Percentiles rank a stretch among this genome's conserved stretches.
These are phyloP conservation scores for Puccinellia tenuiflora DNA, from an alignment of 176 grass and related monocot genomes.

Conservation along the genomic window DNA sequence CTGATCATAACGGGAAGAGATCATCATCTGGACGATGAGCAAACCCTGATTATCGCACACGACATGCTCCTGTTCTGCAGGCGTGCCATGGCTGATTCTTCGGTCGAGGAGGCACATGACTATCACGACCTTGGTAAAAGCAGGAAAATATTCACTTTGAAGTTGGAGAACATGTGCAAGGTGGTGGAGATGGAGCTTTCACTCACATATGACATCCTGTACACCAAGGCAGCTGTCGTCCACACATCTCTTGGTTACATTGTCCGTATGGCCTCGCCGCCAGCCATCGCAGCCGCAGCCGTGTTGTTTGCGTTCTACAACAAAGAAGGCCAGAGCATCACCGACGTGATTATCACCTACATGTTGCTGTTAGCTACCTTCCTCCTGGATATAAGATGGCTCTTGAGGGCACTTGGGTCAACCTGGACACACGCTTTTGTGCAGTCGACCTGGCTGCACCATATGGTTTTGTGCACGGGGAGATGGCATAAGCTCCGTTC, in stretches of 20 bases:
- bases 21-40: too few species aligned
- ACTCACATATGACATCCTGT: too few species aligned
- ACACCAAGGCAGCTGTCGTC: too few species aligned
- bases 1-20: too few species aligned
- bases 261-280: background rate
- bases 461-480: background rate
- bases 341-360: slow-evolving; percentile 45
- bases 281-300: background rate
- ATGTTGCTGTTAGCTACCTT: slow-evolving; percentile 39
- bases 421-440: slow-evolving; percentile 7
- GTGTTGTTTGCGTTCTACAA: slow-evolving; percentile 4
- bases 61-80: too few species aligned
- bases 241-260: background rate
- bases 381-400: slow-evolving; percentile 15
- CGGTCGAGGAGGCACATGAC: too few species aligned
- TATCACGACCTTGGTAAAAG: rapidly evolving
- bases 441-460: background rate
- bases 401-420: background rate
- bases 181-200: too few species aligned
- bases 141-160: background rate
- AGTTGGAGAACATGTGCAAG: background rate
- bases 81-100: too few species aligned
- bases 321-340: slow-evolving; percentile 1
- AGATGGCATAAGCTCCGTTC: background rate
- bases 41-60: too few species aligned